A percentile compares a stretch with the other conserved stretches of the same genome.
These are phyloP conservation scores for Silene noctiflora DNA, from an alignment of 179 eudicot species.

Conservation along the genomic window DNA sequence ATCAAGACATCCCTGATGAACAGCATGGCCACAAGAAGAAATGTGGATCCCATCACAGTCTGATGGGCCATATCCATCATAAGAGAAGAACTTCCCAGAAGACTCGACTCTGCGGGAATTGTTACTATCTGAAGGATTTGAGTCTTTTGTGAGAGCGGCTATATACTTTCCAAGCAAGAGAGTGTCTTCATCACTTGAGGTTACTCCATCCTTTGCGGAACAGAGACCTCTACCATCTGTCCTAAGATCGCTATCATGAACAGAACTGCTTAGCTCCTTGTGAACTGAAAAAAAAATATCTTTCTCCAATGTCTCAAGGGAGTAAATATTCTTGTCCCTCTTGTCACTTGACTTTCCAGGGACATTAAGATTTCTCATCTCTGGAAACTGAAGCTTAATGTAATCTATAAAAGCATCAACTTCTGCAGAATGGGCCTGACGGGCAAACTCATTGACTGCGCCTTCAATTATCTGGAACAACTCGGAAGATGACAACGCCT, in stretches of 20 bases:
- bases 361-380: conserved; percentile 38
- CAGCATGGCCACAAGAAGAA: conserved; percentile 99
- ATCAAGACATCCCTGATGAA: conserved; percentile 93
- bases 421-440: conserved; percentile 58
- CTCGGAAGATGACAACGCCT: conserved; percentile 38
- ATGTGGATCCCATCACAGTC: conserved; percentile 85
- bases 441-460: conserved; percentile 64
- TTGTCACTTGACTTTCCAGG: conserved; percentile 34
- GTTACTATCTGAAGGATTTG: conserved; percentile 46
- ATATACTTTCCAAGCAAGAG: conserved; percentile 75
- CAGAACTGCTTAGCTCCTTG: conserved; percentile 30
- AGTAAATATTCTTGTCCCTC: conserved; percentile 35
- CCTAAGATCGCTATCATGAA: conserved; percentile 26
- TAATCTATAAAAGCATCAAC: conserved; percentile 61
- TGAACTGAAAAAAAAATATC: conserved; percentile 51
- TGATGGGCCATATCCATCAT: conserved; percentile 62
- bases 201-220: conserved; percentile 26
- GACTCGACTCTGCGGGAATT: conserved; percentile 40
- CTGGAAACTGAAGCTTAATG: conserved; percentile 57
- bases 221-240: conserved; percentile 26
- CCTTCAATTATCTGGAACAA: conserved; percentile 52
- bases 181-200: conserved; percentile 31
- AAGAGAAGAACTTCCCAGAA: conserved; percentile 30
- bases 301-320: conserved; percentile 69
- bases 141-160: conserved; percentile 57